These are phyloP conservation scores for Plantago coronopus DNA, from an alignment of 305 asterid species.

Conservation along the genomic window DNA sequence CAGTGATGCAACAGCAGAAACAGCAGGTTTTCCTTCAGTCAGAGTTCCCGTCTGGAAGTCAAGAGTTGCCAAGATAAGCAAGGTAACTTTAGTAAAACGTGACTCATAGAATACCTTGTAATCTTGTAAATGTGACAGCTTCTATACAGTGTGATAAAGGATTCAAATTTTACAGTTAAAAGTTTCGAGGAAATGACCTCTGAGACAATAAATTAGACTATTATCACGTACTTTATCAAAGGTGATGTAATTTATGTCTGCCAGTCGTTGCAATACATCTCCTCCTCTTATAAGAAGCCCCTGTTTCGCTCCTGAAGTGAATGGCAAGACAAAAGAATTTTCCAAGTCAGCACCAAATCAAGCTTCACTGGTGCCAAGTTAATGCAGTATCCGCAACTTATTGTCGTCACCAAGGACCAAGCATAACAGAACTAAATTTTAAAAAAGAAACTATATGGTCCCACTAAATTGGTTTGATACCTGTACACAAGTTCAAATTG, in stretches of 20 bases:
- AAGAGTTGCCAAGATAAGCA: slow-evolving; percentile 20
- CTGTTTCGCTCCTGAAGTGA: slow-evolving; percentile 78
- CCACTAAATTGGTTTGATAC: slow-evolving; percentile 3
- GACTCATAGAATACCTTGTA: too few species aligned
- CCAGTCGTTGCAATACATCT: slow-evolving; percentile 90
- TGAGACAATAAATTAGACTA: slow-evolving; percentile 1
- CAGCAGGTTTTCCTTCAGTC: slow-evolving; percentile 93
- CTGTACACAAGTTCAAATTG: not conserved
- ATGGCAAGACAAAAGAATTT: slow-evolving; percentile 11
- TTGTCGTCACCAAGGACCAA: too few species aligned
- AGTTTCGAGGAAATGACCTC: not conserved
- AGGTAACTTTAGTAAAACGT: slow-evolving; percentile 12
- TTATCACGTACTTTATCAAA: slow-evolving; percentile 78
- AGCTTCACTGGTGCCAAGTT: slow-evolving; percentile 17
- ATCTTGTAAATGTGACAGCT: too few species aligned
- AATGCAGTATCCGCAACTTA: slow-evolving; percentile 9
- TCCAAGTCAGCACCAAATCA: not conserved
- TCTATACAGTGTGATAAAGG: not conserved
- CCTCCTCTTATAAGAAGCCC: slow-evolving; percentile 97
- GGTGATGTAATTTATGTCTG: slow-evolving; percentile 65
- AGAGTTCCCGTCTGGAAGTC: slow-evolving; percentile 87
- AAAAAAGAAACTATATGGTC: slow-evolving; percentile 5
- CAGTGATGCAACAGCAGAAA: slow-evolving; percentile 64
- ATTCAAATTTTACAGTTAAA: not conserved
- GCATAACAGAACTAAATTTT: slow-evolving; percentile 4